Evolutionary conservation across 768 basidiomycete genomes (phyloP), one percentile per base, ranked within the genome.

Genomic region (Mycena floridula): DNA sequence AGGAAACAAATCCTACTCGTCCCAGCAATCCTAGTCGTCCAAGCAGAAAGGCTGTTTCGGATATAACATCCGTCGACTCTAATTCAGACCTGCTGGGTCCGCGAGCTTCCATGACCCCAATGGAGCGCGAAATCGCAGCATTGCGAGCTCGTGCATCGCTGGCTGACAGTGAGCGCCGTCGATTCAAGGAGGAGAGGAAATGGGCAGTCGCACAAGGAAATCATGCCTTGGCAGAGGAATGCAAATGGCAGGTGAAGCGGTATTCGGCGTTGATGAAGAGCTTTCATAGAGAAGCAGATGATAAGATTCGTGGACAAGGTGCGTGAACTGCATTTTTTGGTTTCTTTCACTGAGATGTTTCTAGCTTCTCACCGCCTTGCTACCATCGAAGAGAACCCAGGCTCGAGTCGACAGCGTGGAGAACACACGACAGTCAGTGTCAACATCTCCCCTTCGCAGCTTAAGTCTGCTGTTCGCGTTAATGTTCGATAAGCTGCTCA

Each of bases 121-220:
- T 78, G 25, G 84, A 89, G 54, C 77, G 85, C 24, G 85, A 89
- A 54, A 74, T 89, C n/a, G 81, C 82, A 25, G 69, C 77, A 12
- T 72, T 92, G 18, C 76, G 87, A 39, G 80, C 86, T 38, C 77
- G 85, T 22, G 89, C 89, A 7, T 82, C 85, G 16, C 63, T 89
- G 46, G 89, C 89, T 21, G 89, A 89, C 53, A 88, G 81, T 48
- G 88, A 92, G 62, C 77, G 85, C 16, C 74, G 89, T 30, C 73
- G 87, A 44, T 86, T 81, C 66, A 86, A 81, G 67, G 89, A 92
- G 63, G 89, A 92, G 63, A 74, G 79, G 51, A 88, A 89, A 59
- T 92, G 89, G 89, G 89, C 89, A 1, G 58, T 82, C 28, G 84
- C 85, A 16, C 81, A 85, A 58, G 87, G 87, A 0, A 89, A 92